A percentile compares a stretch with the other conserved stretches of the same genome.
Conservation (phyloP, 2,329 filamentous ascomycete genomes). For the Fusarium sp. region DNA sequence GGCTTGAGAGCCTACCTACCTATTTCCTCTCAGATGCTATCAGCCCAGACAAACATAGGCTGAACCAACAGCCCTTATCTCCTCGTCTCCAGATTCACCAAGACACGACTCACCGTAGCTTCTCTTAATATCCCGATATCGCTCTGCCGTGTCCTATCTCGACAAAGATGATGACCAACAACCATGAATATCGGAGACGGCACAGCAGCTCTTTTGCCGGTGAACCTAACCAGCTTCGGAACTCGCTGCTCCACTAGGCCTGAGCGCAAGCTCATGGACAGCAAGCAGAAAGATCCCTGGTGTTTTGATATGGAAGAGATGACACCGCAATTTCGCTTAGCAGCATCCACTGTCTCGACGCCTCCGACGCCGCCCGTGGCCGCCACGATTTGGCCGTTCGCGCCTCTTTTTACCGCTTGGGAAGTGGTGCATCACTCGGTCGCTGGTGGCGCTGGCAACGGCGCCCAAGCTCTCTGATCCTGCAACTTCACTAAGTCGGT, state of each 20-base stretch:
- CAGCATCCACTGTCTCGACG: constrained; percentile 5
- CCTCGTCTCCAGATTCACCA: neutral
- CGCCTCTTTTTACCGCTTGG: neutral
- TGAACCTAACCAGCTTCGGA: neutral
- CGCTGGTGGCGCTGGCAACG: neutral
- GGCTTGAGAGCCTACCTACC: neutral
- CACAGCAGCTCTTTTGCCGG: neutral
- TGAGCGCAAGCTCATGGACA: neutral
- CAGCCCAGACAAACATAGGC: neutral
- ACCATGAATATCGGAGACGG: neutral
- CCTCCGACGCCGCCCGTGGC: constrained; percentile 18
- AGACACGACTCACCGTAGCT: neutral
- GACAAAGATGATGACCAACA: neutral
- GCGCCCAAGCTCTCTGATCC: neutral
- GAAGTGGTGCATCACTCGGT: neutral
- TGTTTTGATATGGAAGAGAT: constrained; percentile 5
- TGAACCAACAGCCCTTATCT: neutral
- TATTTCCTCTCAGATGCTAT: neutral
- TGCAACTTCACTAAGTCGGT: neutral
- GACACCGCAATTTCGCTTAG: constrained; percentile 28
- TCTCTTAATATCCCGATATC: neutral
- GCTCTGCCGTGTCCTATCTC: neutral
- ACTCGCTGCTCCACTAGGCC: neutral
- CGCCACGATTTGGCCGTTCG: constrained; percentile 1
- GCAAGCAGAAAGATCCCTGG: neutral